Evolutionary conservation across 179 eudicot genomes (phyloP).

Genomic region (Silene coronaria): DNA sequence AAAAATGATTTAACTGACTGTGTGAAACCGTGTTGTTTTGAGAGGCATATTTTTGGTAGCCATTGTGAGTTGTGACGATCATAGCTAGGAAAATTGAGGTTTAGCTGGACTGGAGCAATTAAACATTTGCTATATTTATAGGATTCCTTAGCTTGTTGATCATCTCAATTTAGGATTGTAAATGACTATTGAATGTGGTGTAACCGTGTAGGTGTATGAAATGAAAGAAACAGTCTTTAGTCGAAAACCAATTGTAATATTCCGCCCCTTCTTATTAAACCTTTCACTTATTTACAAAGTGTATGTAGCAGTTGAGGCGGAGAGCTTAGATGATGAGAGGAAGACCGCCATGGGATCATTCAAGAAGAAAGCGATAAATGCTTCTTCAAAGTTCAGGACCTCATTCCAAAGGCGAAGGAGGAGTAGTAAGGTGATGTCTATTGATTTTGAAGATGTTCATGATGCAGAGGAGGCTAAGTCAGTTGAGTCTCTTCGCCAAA

Average conservation of each 20-base stretch:
- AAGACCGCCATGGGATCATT: slow-evolving; percentile 38
- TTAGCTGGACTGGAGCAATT: too few relatives aligned
- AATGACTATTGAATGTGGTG: too few relatives aligned
- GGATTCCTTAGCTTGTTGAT: too few relatives aligned
- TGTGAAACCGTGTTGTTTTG: too few relatives aligned
- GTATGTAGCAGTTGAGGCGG: slow-evolving; percentile 22
- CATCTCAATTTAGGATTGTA: too few relatives aligned
- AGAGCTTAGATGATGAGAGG: slow-evolving; percentile 38
- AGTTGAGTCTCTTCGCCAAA: slow-evolving; percentile 53
- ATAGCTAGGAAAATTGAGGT: too few relatives aligned
- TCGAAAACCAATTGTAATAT: too few relatives aligned
- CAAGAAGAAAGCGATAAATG: slow-evolving; percentile 46
- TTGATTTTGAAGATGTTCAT: slow-evolving; percentile 49
- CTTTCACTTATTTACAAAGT: neutral
- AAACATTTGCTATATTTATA: too few relatives aligned
- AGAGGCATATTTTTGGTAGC: too few relatives aligned
- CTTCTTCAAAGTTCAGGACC: slow-evolving; percentile 48
- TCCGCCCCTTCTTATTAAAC: too few relatives aligned
- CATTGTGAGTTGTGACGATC: neutral
- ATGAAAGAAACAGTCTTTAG: too few relatives aligned
- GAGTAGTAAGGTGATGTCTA: slow-evolving; percentile 52
- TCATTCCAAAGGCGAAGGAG: slow-evolving; percentile 52
- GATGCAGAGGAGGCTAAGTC: slow-evolving; percentile 55
- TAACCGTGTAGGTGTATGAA: too few relatives aligned
- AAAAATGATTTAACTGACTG: neutral